phyloP scores from a whole-genome alignment of 1,284 basidiomycete genomes.

The Irpex sp. region DNA sequence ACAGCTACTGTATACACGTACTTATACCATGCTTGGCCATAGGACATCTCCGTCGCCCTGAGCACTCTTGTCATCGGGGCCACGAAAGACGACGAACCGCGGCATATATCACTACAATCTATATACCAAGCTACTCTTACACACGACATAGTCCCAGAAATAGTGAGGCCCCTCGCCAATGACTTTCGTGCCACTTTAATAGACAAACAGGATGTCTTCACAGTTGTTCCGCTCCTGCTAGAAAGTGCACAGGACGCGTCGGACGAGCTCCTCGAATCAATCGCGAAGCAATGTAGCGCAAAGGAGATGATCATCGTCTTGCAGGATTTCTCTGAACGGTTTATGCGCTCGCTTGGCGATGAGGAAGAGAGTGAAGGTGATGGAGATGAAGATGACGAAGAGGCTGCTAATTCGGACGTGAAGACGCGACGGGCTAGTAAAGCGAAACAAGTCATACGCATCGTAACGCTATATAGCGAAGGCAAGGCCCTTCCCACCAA shows the following conservation, averaged over 20 bases:
- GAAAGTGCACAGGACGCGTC: constrained; percentile 34
- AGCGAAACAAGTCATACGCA: constrained; percentile 29
- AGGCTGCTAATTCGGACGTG: constrained; percentile 11
- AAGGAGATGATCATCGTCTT: constrained; percentile 61
- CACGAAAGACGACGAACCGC: constrained; percentile 8
- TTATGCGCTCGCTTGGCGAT: constrained; percentile 29
- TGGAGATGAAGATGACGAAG: constrained; percentile 29
- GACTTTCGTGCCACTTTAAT: background rate
- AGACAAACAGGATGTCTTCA: constrained; percentile 45
- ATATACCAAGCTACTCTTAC: constrained; percentile 19
- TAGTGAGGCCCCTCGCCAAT: constrained; percentile 18
- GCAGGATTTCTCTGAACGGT: constrained; percentile 54
- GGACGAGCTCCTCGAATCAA: constrained; percentile 38
- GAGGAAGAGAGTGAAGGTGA: constrained; percentile 25
- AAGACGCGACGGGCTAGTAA: constrained; percentile 4
- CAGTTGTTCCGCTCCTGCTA: constrained; percentile 43
- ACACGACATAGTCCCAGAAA: constrained; percentile 13
- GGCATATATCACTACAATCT: constrained; percentile 15
- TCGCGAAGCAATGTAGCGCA: constrained; percentile 42
- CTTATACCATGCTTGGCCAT: no score
- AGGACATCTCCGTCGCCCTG: background rate
- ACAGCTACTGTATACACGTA: no score
- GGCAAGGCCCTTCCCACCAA: constrained; percentile 28
- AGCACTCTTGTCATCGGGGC: constrained; percentile 1
- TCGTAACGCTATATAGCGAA: constrained; percentile 36